Evolutionary conservation across 371 early-diverging fungal genomes (phyloP).

Genomic region (Mortierella sp.): DNA sequence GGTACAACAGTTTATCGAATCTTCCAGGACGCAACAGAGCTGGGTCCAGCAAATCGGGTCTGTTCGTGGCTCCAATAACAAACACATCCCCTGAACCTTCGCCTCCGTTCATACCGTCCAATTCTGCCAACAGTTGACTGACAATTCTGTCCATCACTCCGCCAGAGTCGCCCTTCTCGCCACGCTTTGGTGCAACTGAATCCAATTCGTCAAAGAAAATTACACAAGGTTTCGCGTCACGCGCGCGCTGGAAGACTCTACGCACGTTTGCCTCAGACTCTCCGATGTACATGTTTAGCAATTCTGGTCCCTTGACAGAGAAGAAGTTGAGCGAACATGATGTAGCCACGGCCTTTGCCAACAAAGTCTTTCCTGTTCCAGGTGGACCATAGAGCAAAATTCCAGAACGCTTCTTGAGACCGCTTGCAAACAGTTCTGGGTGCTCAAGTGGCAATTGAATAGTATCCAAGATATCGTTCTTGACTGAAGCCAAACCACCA

Average conservation of each 20-base stretch:
- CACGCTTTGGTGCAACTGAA: constrained; percentile 97
- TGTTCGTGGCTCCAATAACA: constrained; percentile 99
- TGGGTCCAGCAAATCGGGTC: constrained; percentile 98
- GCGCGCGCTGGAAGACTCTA: constrained; percentile 97
- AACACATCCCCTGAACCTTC: constrained; percentile 91
- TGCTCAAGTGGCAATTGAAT: constrained; percentile 98
- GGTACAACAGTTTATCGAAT: constrained; percentile 96
- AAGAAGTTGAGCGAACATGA: constrained; percentile 98
- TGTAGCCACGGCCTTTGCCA: constrained; percentile 99
- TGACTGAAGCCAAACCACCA: constrained; percentile 98
- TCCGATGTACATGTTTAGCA: constrained; percentile 96
- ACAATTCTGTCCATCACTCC: constrained; percentile 99
- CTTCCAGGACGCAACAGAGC: constrained; percentile 97
- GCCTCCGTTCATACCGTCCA: constrained; percentile 90
- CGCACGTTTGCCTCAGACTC: constrained; percentile 98
- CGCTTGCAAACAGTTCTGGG: constrained; percentile 96
- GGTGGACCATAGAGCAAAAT: constrained; percentile 98
- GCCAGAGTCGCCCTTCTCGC: constrained; percentile 96
- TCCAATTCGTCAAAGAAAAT: constrained; percentile 99
- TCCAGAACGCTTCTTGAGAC: constrained; percentile 98
- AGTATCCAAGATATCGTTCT: constrained; percentile 97
- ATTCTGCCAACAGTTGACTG: constrained; percentile 93
- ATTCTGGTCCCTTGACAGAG: constrained; percentile 99
- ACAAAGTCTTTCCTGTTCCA: constrained; percentile 98
- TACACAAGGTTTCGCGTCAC: constrained; percentile 98